Evolutionary conservation across 306 rosid species (phyloP).

Genomic region (Prinsepia uniflora): DNA sequence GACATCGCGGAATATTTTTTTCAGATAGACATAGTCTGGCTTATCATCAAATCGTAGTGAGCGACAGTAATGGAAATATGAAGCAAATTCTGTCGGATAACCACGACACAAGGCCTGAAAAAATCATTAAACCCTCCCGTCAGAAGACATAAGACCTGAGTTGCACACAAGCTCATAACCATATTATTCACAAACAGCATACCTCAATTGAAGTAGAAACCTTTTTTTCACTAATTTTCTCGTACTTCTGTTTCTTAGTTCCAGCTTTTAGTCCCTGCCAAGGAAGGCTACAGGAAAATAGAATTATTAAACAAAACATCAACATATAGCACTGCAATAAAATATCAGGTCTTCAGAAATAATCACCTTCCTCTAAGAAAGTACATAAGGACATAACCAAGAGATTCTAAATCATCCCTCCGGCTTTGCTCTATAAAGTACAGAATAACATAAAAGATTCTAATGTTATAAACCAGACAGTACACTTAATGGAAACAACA

Average conservation of each 20-base stretch:
- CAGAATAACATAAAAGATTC: conserved; percentile 30
- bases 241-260: conserved; percentile 91
- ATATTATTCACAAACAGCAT: conserved; percentile 14
- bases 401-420: conserved; percentile 97
- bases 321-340: conserved; percentile 18
- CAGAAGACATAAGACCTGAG: conserved; percentile 1
- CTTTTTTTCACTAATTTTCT: conserved; percentile 88
- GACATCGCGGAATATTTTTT: conserved; percentile 92
- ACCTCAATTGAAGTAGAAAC: conserved; percentile 94
- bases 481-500: conserved; percentile 17
- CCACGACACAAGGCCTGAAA: conserved; percentile 84
- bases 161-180: conserved; percentile 2
- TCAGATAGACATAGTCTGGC: conserved; percentile 95
- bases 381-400: conserved; percentile 94
- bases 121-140: conserved; percentile 33
- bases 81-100: conserved; percentile 94
- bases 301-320: conserved; percentile 23
- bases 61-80: conserved; percentile 96
- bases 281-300: conserved; percentile 64
- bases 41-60: conserved; percentile 89
- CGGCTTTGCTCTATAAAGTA: conserved; percentile 79
- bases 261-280: conserved; percentile 99
- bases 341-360: conserved; percentile 19
- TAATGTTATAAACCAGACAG: conserved; percentile 26
- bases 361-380: conserved; percentile 92